Base-by-base conservation (phyloP, 495 filamentous ascomycete species). In the Immersiella caudata region DNA sequence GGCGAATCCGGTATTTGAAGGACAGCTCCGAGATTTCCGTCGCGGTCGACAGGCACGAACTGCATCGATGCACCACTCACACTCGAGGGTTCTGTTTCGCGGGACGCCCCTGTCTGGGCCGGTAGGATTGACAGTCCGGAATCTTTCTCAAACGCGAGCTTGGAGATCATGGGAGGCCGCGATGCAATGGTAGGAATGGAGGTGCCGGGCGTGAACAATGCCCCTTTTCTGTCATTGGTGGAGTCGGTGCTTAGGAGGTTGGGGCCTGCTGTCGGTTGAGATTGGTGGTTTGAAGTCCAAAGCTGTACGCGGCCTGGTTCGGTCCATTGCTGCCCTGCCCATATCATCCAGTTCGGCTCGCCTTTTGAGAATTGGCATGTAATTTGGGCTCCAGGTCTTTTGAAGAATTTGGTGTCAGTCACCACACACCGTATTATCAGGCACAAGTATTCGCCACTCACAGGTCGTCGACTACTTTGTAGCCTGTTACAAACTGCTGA, bases 391-490 rank as follows among this genome's bases (percentile, higher is more conserved):
- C 29, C 51, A 8, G 50, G 26, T 50, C 68, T 70, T n/a, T n/a
- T n/a, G n/a, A n/a, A n/a, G 14, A 33, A 24, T 9, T 58, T 33
- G 27, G n/a, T 25, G 18, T 36, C 4, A 12, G 20, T 22, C n/a
- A 26, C 16, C 6, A 55, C 21, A n/a, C 22, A 22, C n/a, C n/a
- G n/a, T n/a, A n/a, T n/a, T n/a, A n/a, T n/a, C 26, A 40, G 21
- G 46, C 21, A 26, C 4, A 29, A 21, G 12, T 16, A 7, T 25
- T 25, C 24, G 9, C 2, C 52, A 64, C 69, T 27, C 12, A 72
- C 67, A 65, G 46, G 40, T 72, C 60, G 52, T 72, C 70, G 0
- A 72, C 70, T 22, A 72, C 61, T 54, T 68, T 69, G 64, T 67
- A 72, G 1, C 70, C 70, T 1, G 67, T 72, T 26, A 69, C 50